These are phyloP conservation scores for Salvia hispanica DNA, from an alignment of 257 asterid genomes.

Conservation along the genomic window DNA sequence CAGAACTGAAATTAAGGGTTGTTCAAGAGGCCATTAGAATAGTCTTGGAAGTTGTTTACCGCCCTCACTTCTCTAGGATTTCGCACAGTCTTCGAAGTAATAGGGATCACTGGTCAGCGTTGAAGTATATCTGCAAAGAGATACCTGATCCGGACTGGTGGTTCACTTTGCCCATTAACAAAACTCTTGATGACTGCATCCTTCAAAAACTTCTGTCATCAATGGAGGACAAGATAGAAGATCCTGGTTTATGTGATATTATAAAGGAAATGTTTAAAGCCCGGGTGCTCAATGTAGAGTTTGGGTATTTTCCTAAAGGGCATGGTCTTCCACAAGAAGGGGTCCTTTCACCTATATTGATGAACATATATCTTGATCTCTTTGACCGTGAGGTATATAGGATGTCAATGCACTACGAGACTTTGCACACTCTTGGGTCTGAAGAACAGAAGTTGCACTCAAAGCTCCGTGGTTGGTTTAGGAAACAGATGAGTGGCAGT, in stretches of 20 bases:
- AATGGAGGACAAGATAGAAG: constrained; percentile 74
- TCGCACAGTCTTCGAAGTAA: constrained; percentile 87
- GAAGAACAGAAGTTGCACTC: constrained; percentile 52
- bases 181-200: constrained; percentile 51
- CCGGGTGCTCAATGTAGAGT: constrained; percentile 71
- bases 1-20: constrained; percentile 66
- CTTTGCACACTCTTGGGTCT: constrained; percentile 36
- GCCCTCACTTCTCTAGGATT: constrained; percentile 82
- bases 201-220: constrained; percentile 52
- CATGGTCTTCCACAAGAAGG: constrained; percentile 99
- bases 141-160: constrained; percentile 75
- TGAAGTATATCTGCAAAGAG: constrained; percentile 76
- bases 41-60: constrained; percentile 76
- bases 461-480: constrained; percentile 83
- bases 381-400: constrained; percentile 76
- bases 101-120: constrained; percentile 83
- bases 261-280: constrained; percentile 64
- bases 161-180: constrained; percentile 63
- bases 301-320: constrained; percentile 88
- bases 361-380: constrained; percentile 82
- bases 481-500: constrained; percentile 69
- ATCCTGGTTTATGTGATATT: constrained; percentile 49
- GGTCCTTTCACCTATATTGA: constrained; percentile 77
- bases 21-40: constrained; percentile 84
- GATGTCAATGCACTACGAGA: constrained; percentile 84